Conservation (phyloP, 1,284 basidiomycete species). For the Sporisorium graminicola region DNA sequence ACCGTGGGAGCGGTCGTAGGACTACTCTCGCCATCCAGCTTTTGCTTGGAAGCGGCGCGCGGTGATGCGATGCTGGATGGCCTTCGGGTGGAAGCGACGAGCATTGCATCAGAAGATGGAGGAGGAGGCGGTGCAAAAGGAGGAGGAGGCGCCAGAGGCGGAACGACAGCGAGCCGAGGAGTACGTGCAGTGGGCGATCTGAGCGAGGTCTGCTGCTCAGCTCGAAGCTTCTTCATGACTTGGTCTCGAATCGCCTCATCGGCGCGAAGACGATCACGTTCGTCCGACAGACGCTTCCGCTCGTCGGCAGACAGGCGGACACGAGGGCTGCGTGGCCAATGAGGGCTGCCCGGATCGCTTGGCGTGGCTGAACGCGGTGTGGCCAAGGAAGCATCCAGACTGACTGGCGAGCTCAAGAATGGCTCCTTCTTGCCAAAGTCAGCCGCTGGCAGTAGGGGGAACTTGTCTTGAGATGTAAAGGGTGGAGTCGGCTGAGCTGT, state of each 20-base stretch:
- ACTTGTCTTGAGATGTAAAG: not conserved
- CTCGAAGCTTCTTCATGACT: constrained; percentile 25
- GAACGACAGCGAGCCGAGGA: constrained; percentile 8
- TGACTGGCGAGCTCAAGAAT: not conserved
- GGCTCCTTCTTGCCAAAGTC: not conserved
- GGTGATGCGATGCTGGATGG: not conserved
- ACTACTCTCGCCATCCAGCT: not conserved
- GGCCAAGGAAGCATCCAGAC: not conserved
- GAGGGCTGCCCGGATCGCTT: not conserved
- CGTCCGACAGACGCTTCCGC: constrained; percentile 8
- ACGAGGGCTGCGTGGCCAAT: not conserved
- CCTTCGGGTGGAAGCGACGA: not conserved
- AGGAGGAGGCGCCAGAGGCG: constrained; percentile 27
- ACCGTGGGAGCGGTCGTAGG: not conserved
- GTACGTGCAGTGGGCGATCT: not conserved
- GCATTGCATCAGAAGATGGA: not conserved
- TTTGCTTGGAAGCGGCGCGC: not conserved
- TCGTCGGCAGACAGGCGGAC: constrained; percentile 1
- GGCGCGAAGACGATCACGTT: constrained; percentile 15
- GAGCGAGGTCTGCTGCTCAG: constrained; percentile 15
- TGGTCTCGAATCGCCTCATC: constrained; percentile 31
- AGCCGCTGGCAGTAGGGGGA: not conserved
- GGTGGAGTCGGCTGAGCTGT: not conserved
- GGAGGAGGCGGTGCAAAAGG: constrained; percentile 31
- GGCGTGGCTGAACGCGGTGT: not conserved